Evolutionary conservation across 2,329 filamentous ascomycete species (phyloP).

Genomic region (Aureobasidium vineae): DNA sequence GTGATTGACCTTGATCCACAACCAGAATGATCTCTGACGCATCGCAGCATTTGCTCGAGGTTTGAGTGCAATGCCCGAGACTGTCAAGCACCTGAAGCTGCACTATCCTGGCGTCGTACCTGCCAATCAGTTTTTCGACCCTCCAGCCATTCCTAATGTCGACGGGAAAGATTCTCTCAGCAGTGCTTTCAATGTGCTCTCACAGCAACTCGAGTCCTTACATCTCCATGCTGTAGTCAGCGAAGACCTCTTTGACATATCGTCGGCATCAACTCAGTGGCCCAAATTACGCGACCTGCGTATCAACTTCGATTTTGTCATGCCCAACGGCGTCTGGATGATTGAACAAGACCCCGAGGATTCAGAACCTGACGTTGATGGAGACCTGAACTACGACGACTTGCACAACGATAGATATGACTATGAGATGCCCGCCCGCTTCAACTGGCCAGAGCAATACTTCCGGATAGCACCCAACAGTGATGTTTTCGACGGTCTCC

Average conservation of each 20-base stretch:
- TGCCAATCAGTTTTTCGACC: neutral
- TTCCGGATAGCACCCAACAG: neutral
- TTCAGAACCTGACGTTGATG: neutral
- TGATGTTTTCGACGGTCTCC: neutral
- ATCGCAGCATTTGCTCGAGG: neutral
- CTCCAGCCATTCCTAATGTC: neutral
- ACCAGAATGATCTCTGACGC: neutral
- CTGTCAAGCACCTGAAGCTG: neutral
- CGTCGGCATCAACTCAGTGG: neutral
- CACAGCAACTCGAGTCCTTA: neutral
- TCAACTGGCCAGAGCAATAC: neutral
- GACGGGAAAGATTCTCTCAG: neutral
- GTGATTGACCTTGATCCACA: neutral
- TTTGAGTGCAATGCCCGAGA: neutral
- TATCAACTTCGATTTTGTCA: neutral
- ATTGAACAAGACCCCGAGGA: neutral
- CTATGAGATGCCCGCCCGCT: neutral
- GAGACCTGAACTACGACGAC: neutral
- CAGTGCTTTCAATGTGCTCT: neutral
- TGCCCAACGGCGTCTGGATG: neutral
- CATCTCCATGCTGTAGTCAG: neutral
- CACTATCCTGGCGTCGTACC: slow-evolving; percentile 3
- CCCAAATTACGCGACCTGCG: neutral
- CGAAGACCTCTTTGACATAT: neutral
- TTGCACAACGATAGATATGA: neutral